Evolutionary conservation across 768 basidiomycete genomes (phyloP), one percentile per base, ranked within the genome.

Genomic region (Rubroboletus pulcherrimus): DNA sequence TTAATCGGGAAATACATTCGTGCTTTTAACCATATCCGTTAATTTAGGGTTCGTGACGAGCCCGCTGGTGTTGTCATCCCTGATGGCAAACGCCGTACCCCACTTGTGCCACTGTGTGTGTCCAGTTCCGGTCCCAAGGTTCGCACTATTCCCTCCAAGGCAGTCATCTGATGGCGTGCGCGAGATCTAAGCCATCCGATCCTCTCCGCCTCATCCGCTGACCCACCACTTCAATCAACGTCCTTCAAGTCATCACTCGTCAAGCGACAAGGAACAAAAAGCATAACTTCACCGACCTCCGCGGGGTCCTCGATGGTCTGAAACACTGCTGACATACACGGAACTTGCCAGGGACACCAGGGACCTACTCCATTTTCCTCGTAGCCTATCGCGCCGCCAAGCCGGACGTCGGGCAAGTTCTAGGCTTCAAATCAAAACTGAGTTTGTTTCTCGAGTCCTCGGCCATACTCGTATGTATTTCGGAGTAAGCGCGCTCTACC

Each of bases 1-100:
- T 62, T 53, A 66, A 70, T 68, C 55, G 51, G 68, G 70, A 59
- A 68, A 54, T 63, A 21, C 40, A 43, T 41, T 53, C 44, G 66
- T 59, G 50, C 53, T 53, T 55, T 68, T 66, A 34, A 53, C 60
- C 57, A 68, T 49, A 64, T 70, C 70, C 68, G 66, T 61, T 63
- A 54, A 57, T 61, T 70, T 69, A 68, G 66, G 66, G 68, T 70
- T 68, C 55, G 56, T 51, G 38, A 47, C 57, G 29, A 43, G 53
- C 8, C 59, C 42, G 42, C 17, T 37, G 24, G 52, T 54, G 59
- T 31, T 54, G 56, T 61, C 59, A 56, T 58, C 47, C 44, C 7
- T 57, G 56, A 61, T 68, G 66, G 55, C 44, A 58, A 58, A 60
- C 51, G 53, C 55, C 56, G 63, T 63, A 58, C 66, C 56, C 60